Evolutionary conservation across 805 yeast species (phyloP), one percentile per base, ranked within the genome.

Genomic region (Ogataea thermomethanolica): DNA sequence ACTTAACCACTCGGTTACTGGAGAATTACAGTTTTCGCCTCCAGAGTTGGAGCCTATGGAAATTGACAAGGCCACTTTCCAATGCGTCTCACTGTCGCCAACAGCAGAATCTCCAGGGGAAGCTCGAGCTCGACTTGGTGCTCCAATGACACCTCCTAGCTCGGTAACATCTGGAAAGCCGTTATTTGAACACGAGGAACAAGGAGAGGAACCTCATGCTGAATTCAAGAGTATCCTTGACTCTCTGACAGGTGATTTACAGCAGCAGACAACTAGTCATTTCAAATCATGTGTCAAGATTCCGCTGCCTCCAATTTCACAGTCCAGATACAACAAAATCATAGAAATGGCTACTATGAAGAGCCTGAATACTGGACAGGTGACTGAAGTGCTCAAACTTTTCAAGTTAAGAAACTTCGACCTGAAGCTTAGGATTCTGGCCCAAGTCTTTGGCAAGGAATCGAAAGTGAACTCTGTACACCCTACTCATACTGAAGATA

Each of bases 351-450:
- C 57, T 5, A 23, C 17, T 5, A 24, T 25, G n/a, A 56, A 54
- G 32, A 40, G 45, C 13, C 21, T 55, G 26, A 31, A 43, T 30
- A 10, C 31, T 11, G 33, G 21, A 7, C 57, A 55, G 11, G 55
- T 56, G 24, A 37, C 42, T n/a, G 44, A 40, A n/a, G 54, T 57
- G 3, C 32, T 56, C 7, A 37, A 42, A 23, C 37, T 57, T 12
- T 52, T 57, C 33, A 43, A 45, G 26, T 35, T 52, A 13, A 45
- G 57, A 34, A 57, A 57, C 35, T 46, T 50, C 21, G 54, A 50
- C 22, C 22, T 50, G 23, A 57, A 57, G 30, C 46, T 57, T 22
- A 44, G 35, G 25, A 39, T 57, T 4, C 32, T 57, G 10, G 39
- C 56, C 4, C 41, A 41, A 29, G 46, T 51, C n/a, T 12, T 55